Evolutionary conservation across 2,329 filamentous ascomycete species (phyloP).

Genomic region (Verticillium zaregamsianum): DNA sequence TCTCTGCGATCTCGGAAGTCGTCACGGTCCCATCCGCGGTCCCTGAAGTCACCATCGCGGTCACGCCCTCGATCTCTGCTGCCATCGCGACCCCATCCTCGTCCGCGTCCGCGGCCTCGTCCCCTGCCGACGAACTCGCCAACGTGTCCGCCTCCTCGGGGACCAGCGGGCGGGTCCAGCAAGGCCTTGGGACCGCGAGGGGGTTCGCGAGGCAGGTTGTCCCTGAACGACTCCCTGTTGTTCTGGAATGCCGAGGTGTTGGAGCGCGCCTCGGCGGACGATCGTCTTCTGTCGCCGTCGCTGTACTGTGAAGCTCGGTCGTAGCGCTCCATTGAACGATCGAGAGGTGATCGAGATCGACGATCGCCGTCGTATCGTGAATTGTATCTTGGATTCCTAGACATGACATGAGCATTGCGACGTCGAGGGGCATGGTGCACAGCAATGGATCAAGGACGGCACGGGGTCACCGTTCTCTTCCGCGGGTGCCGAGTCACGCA

Average conservation of each 20-base stretch:
- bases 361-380: slow-evolving; percentile 60
- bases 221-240: slow-evolving; percentile 52
- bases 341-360: slow-evolving; percentile 61
- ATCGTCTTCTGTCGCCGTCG: slow-evolving; percentile 66
- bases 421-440: background rate
- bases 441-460: background rate
- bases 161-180: slow-evolving; percentile 64
- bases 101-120: slow-evolving; percentile 52
- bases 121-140: slow-evolving; percentile 54
- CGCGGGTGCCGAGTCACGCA: background rate
- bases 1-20: slow-evolving; percentile 30
- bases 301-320: slow-evolving; percentile 50
- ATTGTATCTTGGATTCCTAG: slow-evolving; percentile 50
- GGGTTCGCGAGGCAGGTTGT: slow-evolving; percentile 53
- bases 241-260: slow-evolving; percentile 59
- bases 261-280: slow-evolving; percentile 52
- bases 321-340: slow-evolving; percentile 66
- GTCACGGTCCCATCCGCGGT: slow-evolving; percentile 27
- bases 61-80: slow-evolving; percentile 57
- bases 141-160: slow-evolving; percentile 62
- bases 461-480: background rate
- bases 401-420: slow-evolving; percentile 13
- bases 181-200: slow-evolving; percentile 79
- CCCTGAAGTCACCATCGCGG: slow-evolving; percentile 55
- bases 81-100: slow-evolving; percentile 57